Evolutionary conservation across 768 basidiomycete species (phyloP).

Genomic region (Tubosaeta sp.): DNA sequence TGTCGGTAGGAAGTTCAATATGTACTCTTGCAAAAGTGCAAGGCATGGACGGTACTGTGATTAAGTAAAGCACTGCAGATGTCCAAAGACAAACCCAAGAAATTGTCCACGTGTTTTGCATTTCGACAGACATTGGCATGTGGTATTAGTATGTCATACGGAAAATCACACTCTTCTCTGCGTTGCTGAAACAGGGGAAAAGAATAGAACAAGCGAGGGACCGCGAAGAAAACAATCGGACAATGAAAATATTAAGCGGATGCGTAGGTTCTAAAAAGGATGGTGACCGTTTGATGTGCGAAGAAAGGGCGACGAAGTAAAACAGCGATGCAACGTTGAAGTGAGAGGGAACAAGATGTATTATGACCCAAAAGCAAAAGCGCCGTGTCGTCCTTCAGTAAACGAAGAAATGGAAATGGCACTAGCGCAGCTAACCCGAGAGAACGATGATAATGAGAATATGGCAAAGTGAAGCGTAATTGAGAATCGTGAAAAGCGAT

Average conservation of each 20-base stretch:
- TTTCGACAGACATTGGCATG: not conserved
- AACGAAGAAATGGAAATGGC: conserved; percentile 10
- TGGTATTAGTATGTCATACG: conserved; percentile 1
- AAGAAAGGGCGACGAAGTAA: conserved; percentile 13
- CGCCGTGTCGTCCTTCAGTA: conserved; percentile 26
- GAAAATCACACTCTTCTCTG: conserved; percentile 4
- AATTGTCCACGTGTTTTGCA: not conserved
- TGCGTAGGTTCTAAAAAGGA: conserved; percentile 22
- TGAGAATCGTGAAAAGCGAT: conserved; percentile 14
- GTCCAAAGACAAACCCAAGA: not conserved
- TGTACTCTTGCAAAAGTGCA: no score
- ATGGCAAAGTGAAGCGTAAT: conserved; percentile 13
- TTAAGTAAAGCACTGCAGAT: no score
- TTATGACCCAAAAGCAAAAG: conserved; percentile 26
- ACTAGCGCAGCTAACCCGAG: conserved; percentile 22
- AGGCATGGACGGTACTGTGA: no score
- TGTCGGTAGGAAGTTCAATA: no score
- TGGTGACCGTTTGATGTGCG: conserved; percentile 23
- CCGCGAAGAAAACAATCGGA: conserved; percentile 6
- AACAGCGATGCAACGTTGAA: conserved; percentile 31
- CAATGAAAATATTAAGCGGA: conserved; percentile 19
- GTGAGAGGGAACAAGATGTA: conserved; percentile 24
- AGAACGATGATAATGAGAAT: conserved; percentile 1
- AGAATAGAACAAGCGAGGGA: not conserved
- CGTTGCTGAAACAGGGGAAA: not conserved